Percentiles rank a stretch among this genome's conserved stretches.
Evolutionary conservation across 805 yeast species (phyloP).

Genomic region (Jamesozyma lodderae): DNA sequence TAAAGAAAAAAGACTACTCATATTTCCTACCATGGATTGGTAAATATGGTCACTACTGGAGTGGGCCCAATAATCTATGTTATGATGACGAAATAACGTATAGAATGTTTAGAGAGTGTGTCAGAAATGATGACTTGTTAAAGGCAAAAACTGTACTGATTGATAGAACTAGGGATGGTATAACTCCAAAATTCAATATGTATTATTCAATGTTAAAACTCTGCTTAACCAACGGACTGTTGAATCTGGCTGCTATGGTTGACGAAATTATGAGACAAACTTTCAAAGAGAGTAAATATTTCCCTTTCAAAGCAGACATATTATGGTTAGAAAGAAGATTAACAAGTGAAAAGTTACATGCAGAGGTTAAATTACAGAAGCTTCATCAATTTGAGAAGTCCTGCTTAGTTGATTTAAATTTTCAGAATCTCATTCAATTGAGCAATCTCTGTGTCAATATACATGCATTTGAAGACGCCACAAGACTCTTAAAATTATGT

Average conservation of each 20-base stretch:
- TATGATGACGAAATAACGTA: conserved; percentile 8
- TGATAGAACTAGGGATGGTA: conserved; percentile 18
- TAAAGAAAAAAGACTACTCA: conserved; percentile 5
- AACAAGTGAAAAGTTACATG: too few species aligned
- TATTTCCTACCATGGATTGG: conserved; percentile 2
- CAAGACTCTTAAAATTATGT: neutral
- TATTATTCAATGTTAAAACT: conserved; percentile 15
- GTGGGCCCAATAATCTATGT: neutral
- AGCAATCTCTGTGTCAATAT: conserved; percentile 11
- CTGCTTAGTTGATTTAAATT: conserved; percentile 9
- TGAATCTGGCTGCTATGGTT: conserved; percentile 14
- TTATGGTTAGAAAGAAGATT: conserved; percentile 15
- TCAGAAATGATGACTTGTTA: conserved; percentile 7
- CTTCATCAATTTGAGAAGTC: conserved; percentile 13
- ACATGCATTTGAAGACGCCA: conserved; percentile 10
- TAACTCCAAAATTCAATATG: conserved; percentile 15
- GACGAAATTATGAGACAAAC: conserved; percentile 12
- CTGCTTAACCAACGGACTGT: conserved; percentile 9
- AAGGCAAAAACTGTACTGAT: conserved; percentile 11
- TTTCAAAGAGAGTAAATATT: conserved; percentile 4
- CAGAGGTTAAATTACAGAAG: conserved; percentile 1
- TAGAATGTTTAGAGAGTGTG: conserved; percentile 4
- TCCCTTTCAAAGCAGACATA: conserved; percentile 20
- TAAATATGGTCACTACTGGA: neutral
- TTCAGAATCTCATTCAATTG: conserved; percentile 21